phyloP scores from a whole-genome alignment of 768 basidiomycete genomes.

The Trametes maxima region DNA sequence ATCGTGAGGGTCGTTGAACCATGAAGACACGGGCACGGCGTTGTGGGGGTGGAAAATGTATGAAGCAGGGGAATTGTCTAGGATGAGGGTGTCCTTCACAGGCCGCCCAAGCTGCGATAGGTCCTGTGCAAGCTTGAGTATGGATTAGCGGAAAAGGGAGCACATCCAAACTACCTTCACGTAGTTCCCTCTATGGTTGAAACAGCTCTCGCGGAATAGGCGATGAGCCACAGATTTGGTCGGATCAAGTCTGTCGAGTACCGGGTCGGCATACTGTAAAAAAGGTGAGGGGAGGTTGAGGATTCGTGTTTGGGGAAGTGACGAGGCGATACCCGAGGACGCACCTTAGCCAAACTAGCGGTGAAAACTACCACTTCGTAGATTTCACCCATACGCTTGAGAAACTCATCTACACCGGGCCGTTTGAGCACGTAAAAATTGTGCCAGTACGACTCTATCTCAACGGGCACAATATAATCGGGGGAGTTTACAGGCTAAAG shows the following conservation, averaged over 20 bases:
- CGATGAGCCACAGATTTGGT: conserved; percentile 92
- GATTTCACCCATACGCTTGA: conserved; percentile 97
- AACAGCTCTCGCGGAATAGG: conserved; percentile 96
- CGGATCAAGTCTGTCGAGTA: conserved; percentile 93
- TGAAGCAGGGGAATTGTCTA: conserved; percentile 98
- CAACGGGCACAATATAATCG: conserved; percentile 98
- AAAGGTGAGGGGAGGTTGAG: not conserved
- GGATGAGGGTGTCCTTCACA: conserved; percentile 91
- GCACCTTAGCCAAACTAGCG: conserved; percentile 93
- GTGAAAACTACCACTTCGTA: conserved; percentile 99
- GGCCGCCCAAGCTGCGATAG: conserved; percentile 95
- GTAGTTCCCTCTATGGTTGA: conserved; percentile 98
- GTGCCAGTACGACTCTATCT: conserved; percentile 97
- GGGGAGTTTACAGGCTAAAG: conserved; percentile 66
- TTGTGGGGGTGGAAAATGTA: conserved; percentile 99
- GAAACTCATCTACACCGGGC: conserved; percentile 95
- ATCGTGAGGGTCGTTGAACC: conserved; percentile 99
- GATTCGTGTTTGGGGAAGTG: not conserved
- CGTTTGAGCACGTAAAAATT: conserved; percentile 99
- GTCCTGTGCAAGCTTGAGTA: conserved; percentile 56
- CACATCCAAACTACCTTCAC: conserved; percentile 74
- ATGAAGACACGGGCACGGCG: conserved; percentile 96
- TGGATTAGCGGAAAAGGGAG: not conserved
- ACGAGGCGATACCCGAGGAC: conserved; percentile 7
- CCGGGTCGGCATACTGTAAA: conserved; percentile 93